Evolutionary conservation across 441 rosid genomes (phyloP), one percentile per base, ranked within the genome.

Genomic region (Adansonia madagascariensis): DNA sequence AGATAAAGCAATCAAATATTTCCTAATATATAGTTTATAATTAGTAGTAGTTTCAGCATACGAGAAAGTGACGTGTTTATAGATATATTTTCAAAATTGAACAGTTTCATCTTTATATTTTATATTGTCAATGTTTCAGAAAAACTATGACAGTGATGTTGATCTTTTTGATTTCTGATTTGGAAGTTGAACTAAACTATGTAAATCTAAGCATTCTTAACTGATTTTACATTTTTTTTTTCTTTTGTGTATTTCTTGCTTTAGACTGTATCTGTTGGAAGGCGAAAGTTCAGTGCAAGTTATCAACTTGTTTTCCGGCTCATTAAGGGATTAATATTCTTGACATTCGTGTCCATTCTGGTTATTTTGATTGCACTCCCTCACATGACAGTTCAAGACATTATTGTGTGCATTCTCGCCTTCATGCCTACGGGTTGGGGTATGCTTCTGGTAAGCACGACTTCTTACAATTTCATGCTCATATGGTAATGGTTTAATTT

Each of bases 341-440:
- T 92, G 79, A 88, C 98, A 41, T 92, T 95, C 41, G 78, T 97
- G 11, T 81, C 99, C 44, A 89, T 97, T 75, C 73, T 94, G 72
- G 94, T 93, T 77, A 92, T 86, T 55, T 80, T 94, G 83, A 90
- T 97, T 43, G 94, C 97, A 49, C 86, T 97, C 60, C 90, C 92
- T 22, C 89, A 91, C 82, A 92, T 97, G 99, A 90, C 99, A 3
- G 67, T 89, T 56, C 91, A 81, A 77, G 99, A 97, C 87, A 89
- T 95, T 60, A 57, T 97, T 66, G 96, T 97, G 5, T 93, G 99
- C 86, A 82, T 97, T 77, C 94, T 97, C 73, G 98, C 97, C 74
- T 97, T 97, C 85, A 93, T 93, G 99, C 99, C 99, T 17, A 97
- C 98, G 8, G 98, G 99, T 10, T 97, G 99, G 99, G 99, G 98